These are phyloP conservation scores for Ambrosia hybrid DNA, from an alignment of 140 eudicot genomes.

Conservation along the genomic window DNA sequence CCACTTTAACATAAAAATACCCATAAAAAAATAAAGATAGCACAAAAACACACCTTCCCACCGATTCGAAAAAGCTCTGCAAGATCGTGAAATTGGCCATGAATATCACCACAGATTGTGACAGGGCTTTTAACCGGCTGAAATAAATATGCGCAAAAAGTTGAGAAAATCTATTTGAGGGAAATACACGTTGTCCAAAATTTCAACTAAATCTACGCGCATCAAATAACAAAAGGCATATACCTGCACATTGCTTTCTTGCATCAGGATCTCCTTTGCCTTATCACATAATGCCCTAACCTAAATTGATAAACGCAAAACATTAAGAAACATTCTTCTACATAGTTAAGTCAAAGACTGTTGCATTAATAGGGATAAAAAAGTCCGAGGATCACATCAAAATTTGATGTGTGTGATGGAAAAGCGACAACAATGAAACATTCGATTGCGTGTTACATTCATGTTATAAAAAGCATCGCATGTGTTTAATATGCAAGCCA, in stretches of 20 bases:
- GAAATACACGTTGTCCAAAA: not conserved
- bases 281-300: constrained; percentile 71
- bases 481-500: not conserved
- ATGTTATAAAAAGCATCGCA: not conserved
- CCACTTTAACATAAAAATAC: not conserved
- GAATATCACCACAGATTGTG: constrained; percentile 95
- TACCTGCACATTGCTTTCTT: constrained; percentile 92
- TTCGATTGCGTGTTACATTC: not conserved
- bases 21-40: not conserved
- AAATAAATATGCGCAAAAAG: constrained; percentile 18
- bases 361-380: not conserved
- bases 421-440: not conserved
- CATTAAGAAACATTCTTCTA: constrained; percentile 1
- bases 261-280: constrained; percentile 82
- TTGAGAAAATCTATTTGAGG: not conserved
- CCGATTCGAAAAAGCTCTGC: constrained; percentile 94
- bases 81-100: constrained; percentile 95
- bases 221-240: constrained; percentile 15
- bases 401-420: constrained; percentile 2
- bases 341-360: not conserved
- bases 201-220: not conserved
- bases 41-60: constrained; percentile 57
- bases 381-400: not conserved
- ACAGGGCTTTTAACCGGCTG: constrained; percentile 98
- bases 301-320: constrained; percentile 33